Evolutionary conservation across 352 stramenopile species (phyloP).

Genomic region (Pythium grandisporangium): DNA sequence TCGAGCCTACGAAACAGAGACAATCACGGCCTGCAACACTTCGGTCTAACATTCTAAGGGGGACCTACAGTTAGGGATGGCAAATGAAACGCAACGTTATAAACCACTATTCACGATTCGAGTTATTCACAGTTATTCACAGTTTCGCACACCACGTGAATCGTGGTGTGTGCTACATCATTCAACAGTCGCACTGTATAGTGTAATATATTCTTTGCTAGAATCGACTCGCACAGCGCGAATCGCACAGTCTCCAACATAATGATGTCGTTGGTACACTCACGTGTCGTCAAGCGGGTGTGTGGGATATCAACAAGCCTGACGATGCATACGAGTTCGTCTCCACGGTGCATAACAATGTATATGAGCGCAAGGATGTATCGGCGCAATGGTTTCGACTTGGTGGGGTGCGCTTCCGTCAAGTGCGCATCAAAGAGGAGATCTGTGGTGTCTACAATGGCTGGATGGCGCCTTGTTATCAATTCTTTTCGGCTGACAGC

Average conservation of each 20-base stretch:
- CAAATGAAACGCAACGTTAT: too few relatives aligned
- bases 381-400: conserved; percentile 68
- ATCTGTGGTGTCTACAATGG: conserved; percentile 53
- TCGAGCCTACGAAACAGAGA: too few relatives aligned
- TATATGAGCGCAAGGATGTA: conserved; percentile 45
- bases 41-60: too few relatives aligned
- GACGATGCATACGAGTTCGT: conserved; percentile 78
- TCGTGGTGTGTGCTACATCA: too few relatives aligned
- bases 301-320: conserved; percentile 74
- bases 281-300: conserved; percentile 69
- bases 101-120: too few relatives aligned
- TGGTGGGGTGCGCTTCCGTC: conserved; percentile 68
- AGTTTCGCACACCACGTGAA: too few relatives aligned
- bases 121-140: too few relatives aligned
- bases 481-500: conserved; percentile 37
- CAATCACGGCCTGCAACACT: too few relatives aligned
- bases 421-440: conserved; percentile 70
- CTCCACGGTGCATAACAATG: conserved; percentile 28
- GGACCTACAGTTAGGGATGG: too few relatives aligned
- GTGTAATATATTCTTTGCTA: too few relatives aligned
- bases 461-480: conserved; percentile 63
- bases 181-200: too few relatives aligned
- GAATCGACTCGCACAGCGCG: too few relatives aligned
- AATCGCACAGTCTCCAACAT: conserved; percentile 78
- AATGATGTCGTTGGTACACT: conserved; percentile 73